Evolutionary conservation across 305 asterid genomes (phyloP).

Genomic region (Ilex paraguariensis): DNA sequence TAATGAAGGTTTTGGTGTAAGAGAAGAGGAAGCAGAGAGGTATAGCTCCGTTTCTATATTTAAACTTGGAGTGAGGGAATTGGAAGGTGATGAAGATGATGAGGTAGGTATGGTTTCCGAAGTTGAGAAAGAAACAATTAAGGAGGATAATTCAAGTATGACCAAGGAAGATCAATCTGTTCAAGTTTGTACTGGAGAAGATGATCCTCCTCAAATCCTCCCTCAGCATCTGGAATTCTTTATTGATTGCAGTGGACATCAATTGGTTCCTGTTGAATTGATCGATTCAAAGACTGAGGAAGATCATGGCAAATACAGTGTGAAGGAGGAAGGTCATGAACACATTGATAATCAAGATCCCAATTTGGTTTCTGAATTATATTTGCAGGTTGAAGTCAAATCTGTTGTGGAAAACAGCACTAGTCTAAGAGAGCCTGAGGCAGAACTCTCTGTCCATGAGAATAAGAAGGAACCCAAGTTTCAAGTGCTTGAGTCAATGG

Average conservation of each 20-base stretch:
- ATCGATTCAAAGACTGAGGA: constrained; percentile 55
- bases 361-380: constrained; percentile 19
- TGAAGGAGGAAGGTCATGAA: constrained; percentile 16
- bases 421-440: constrained; percentile 30
- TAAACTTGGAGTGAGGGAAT: constrained; percentile 10
- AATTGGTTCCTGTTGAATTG: constrained; percentile 65
- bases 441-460: constrained; percentile 8
- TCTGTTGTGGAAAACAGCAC: constrained; percentile 22
- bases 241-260: constrained; percentile 59
- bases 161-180: constrained; percentile 52
- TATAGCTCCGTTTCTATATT: constrained; percentile 15
- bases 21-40: constrained; percentile 18
- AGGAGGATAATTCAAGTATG: constrained; percentile 26
- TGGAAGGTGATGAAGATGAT: constrained; percentile 13
- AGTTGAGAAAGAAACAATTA: constrained; percentile 15
- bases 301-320: constrained; percentile 15
- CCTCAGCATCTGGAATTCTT: constrained; percentile 77
- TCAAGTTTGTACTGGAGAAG: constrained; percentile 51
- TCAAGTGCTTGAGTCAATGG: constrained; percentile 37
- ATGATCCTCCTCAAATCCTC: constrained; percentile 28
- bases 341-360: constrained; percentile 16
- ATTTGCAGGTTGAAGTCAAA: constrained; percentile 17
- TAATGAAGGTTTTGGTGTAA: constrained; percentile 20
- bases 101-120: constrained; percentile 7
- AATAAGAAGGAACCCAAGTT: constrained; percentile 35